Percentiles rank a stretch among this genome's conserved stretches.
phyloP scores from a whole-genome alignment of 2,329 filamentous ascomycete genomes.

The Clonostachys rosea region DNA sequence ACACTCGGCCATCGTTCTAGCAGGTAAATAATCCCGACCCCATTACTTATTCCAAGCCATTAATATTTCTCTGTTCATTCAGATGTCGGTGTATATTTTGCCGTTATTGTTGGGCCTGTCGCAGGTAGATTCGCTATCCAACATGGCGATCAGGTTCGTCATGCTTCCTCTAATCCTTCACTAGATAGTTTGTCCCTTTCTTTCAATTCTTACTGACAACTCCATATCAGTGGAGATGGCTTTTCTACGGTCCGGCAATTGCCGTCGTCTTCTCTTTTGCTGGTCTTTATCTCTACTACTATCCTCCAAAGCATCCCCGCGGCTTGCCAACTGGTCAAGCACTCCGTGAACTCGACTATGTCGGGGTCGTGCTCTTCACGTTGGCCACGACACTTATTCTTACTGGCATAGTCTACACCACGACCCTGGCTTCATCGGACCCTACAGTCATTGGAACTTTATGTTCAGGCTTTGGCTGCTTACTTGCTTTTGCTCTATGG shows the following conservation, averaged over 20 bases:
- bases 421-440: conserved; percentile 23
- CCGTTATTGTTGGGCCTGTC: conserved; percentile 38
- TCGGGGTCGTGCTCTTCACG: conserved; percentile 28
- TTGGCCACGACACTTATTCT: conserved; percentile 26
- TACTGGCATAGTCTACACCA: conserved; percentile 31
- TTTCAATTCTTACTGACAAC: neutral
- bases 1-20: conserved; percentile 33
- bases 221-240: conserved; percentile 29
- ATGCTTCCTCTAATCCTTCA: neutral
- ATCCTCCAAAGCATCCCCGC: conserved; percentile 20
- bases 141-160: conserved; percentile 14
- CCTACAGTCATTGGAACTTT: conserved; percentile 28
- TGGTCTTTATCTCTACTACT: conserved; percentile 30
- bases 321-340: conserved; percentile 25
- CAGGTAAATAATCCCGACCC: conserved; percentile 13
- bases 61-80: no score
- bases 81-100: conserved; percentile 27
- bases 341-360: conserved; percentile 28
- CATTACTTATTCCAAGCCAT: no score
- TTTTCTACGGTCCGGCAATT: conserved; percentile 37
- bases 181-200: neutral
- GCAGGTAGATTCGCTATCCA: conserved; percentile 33
- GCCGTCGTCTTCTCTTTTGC: conserved; percentile 34
- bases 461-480: conserved; percentile 22
- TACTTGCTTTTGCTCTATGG: conserved; percentile 29